Conservation (phyloP, 129 eudicot species). For the Flaveria robusta region DNA sequence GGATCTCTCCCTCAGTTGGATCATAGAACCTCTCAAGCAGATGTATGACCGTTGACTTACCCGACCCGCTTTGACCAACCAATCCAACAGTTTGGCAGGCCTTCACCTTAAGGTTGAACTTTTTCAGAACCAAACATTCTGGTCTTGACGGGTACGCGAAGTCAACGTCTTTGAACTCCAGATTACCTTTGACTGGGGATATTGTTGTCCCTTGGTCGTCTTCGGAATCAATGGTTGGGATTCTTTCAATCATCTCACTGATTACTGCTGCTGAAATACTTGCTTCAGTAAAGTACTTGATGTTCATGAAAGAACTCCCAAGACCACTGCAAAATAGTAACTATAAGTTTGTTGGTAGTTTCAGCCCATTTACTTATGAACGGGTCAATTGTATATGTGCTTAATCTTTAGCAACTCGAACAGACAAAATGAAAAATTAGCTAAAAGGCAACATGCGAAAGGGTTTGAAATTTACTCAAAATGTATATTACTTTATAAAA, state of each 20-base stretch:
- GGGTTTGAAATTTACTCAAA: background rate
- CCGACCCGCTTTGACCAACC: constrained; percentile 55
- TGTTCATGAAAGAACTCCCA: constrained; percentile 38
- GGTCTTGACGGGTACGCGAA: constrained; percentile 52
- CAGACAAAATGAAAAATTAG: background rate
- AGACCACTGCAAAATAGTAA: constrained; percentile 38
- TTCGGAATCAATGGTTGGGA: constrained; percentile 39
- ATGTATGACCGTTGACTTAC: constrained; percentile 48
- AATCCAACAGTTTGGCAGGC: constrained; percentile 41
- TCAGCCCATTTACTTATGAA: background rate
- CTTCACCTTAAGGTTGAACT: constrained; percentile 34
- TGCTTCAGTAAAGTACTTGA: constrained; percentile 50
- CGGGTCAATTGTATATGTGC: background rate
- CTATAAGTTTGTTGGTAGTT: background rate
- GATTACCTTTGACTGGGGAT: constrained; percentile 27
- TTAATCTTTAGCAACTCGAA: background rate
- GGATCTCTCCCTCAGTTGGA: constrained; percentile 48
- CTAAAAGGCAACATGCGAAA: background rate
- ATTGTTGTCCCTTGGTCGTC: constrained; percentile 30
- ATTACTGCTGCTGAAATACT: constrained; percentile 31
- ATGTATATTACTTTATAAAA: background rate
- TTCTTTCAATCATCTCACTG: constrained; percentile 30
- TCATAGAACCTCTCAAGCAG: constrained; percentile 50
- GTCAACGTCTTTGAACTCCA: constrained; percentile 43
- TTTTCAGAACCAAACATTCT: constrained; percentile 31